Evolutionary conservation across 352 stramenopile species (phyloP).

Genomic region (Phytopythium helicoides): DNA sequence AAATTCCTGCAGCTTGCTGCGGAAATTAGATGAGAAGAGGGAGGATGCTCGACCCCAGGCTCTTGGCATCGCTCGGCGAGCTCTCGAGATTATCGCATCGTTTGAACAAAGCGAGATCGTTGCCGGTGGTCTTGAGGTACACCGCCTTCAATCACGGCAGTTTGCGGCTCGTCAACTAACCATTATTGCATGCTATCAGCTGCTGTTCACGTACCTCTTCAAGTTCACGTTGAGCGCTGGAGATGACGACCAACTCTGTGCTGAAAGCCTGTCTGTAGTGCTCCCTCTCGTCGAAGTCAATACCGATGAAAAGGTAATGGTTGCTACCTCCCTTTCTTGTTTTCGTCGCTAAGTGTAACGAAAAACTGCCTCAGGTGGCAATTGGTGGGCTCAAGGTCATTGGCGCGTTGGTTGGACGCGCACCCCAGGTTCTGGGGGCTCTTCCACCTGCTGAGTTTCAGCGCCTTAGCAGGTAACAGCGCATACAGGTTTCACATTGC

Average conservation of each 20-base stretch:
- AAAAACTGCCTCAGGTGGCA: constrained; percentile 34
- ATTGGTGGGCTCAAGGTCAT: constrained; percentile 62
- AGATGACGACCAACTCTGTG: constrained; percentile 9
- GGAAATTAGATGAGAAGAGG: constrained; percentile 16
- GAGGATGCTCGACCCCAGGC: neutral
- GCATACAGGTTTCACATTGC: neutral
- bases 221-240: constrained; percentile 17
- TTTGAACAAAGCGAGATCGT: constrained; percentile 19
- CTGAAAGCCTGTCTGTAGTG: constrained; percentile 21
- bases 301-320: constrained; percentile 14
- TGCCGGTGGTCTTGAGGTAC: constrained; percentile 32
- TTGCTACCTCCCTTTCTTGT: neutral
- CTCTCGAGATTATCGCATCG: constrained; percentile 7
- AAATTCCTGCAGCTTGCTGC: neutral
- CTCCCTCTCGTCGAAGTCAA: constrained; percentile 18
- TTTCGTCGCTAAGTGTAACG: too few species aligned
- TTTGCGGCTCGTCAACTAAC: too few species aligned
- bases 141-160: neutral
- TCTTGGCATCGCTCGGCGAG: neutral
- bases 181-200: too few species aligned
- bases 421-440: constrained; percentile 32
- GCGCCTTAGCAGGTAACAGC: constrained; percentile 26
- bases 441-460: constrained; percentile 20
- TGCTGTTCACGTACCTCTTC: constrained; percentile 51
- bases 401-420: constrained; percentile 48